phyloP scores from a whole-genome alignment of 192 early-diverging fungal genomes.

The Funneliformis mosseae region DNA sequence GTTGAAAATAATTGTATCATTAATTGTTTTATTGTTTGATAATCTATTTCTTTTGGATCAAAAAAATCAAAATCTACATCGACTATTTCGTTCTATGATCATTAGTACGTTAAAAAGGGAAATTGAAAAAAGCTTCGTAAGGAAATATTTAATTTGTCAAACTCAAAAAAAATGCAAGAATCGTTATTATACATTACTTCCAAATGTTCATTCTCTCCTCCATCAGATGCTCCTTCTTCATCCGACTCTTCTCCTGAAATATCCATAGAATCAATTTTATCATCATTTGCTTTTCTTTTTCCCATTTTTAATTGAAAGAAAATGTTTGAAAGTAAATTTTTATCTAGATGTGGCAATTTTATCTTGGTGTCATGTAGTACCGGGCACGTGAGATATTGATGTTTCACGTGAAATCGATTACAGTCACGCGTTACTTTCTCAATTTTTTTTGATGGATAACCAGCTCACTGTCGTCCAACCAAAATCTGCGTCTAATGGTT shows the following conservation, averaged over 20 bases:
- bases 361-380: neutral
- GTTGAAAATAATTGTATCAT: conserved; percentile 76
- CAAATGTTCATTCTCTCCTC: neutral
- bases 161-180: neutral
- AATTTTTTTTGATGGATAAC: no score
- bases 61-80: conserved; percentile 97
- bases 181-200: neutral
- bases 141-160: neutral
- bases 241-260: neutral
- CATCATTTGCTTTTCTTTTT: conserved; percentile 6
- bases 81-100: neutral
- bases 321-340: neutral
- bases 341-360: neutral
- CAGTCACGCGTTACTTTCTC: no score
- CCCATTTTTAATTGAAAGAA: neutral
- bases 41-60: conserved; percentile 86
- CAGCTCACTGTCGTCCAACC: no score
- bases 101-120: neutral
- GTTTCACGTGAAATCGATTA: no score
- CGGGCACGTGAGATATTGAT: no score
- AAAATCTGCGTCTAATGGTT: no score
- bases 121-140: neutral
- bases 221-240: conserved; percentile 1
- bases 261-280: conserved; percentile 6
- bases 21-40: conserved; percentile 89